phyloP scores from a whole-genome alignment of 257 asterid species.

The Fraxinus pennsylvanica region DNA sequence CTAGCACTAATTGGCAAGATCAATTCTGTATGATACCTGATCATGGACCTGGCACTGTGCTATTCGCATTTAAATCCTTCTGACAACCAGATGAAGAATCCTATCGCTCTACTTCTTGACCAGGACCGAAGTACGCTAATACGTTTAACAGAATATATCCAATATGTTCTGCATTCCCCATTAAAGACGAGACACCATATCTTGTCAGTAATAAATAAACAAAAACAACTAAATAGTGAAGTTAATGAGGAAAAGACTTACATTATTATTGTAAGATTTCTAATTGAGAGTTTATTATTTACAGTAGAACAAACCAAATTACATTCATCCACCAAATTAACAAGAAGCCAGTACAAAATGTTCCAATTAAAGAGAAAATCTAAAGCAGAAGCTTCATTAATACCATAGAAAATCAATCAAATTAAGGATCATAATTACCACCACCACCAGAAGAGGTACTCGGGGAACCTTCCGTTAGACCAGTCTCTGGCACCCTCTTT shows the following conservation, averaged over 20 bases:
- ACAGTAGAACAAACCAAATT: neutral
- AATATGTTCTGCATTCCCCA: neutral
- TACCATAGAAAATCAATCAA: conserved; percentile 33
- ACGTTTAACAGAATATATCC: neutral
- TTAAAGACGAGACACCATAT: no score
- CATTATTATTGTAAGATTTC: neutral
- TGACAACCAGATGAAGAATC: neutral
- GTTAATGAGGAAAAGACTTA: neutral
- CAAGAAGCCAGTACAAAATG: no score
- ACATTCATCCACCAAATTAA: no score
- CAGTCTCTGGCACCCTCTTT: conserved; percentile 48
- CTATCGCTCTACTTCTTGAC: neutral
- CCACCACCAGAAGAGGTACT: conserved; percentile 24
- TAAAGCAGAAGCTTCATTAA: neutral
- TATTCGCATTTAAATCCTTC: no score
- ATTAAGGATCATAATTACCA: conserved; percentile 14
- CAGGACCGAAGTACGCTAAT: neutral
- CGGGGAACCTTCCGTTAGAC: conserved; percentile 35
- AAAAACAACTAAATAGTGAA: neutral
- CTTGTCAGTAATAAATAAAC: neutral
- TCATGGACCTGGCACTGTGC: neutral
- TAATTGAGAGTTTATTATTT: neutral
- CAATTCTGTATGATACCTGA: neutral
- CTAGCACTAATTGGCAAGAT: neutral
- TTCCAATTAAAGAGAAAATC: no score